Conservation (phyloP, 768 basidiomycete genomes). For the Terana coerulea region DNA sequence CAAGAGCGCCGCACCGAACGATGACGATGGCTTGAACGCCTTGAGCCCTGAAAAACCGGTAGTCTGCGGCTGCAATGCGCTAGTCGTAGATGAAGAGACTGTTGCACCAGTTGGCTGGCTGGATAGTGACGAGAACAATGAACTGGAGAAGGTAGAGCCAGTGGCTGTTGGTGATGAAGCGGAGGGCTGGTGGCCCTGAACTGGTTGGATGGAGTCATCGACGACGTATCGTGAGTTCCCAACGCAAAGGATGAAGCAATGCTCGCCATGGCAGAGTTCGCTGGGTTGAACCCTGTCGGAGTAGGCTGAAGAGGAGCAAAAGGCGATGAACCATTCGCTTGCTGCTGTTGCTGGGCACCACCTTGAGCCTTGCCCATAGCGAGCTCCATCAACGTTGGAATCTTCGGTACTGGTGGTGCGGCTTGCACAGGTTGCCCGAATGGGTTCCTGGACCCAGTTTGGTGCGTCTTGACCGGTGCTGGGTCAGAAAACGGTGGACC, state of each 20-base stretch:
- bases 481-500: constrained; percentile 42
- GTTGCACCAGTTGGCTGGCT: constrained; percentile 50
- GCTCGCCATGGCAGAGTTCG: constrained; percentile 57
- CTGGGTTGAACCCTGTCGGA: constrained; percentile 14
- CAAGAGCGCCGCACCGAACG: constrained; percentile 48
- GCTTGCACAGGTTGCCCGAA: constrained; percentile 74
- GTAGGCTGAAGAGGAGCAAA: constrained; percentile 5
- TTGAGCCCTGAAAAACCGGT: constrained; percentile 52
- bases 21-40: constrained; percentile 50
- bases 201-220: background rate
- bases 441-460: constrained; percentile 94
- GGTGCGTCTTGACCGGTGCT: constrained; percentile 77
- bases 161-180: constrained; percentile 36
- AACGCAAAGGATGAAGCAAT: constrained; percentile 73
- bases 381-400: constrained; percentile 79
- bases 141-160: constrained; percentile 45
- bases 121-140: constrained; percentile 44
- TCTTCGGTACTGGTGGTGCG: constrained; percentile 65
- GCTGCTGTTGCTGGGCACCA: constrained; percentile 27
- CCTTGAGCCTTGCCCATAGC: constrained; percentile 42
- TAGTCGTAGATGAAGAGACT: constrained; percentile 15
- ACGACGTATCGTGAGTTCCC: constrained; percentile 22
- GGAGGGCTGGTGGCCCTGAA: background rate
- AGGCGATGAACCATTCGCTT: constrained; percentile 12
- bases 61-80: constrained; percentile 38